phyloP scores from a whole-genome alignment of 306 rosid species.

The Cicer bijugum region DNA sequence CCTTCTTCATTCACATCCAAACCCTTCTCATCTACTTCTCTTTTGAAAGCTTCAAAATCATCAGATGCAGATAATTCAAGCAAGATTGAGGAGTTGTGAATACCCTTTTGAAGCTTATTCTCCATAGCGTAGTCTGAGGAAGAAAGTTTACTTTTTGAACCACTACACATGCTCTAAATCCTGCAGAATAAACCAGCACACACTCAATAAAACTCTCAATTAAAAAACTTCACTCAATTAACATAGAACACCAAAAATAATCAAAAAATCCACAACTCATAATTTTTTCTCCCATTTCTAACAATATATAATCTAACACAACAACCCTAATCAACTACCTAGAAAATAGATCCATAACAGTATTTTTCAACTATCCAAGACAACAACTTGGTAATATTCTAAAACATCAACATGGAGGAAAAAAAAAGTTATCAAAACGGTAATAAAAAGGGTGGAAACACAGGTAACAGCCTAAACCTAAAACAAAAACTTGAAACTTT shows the following conservation, averaged over 20 bases:
- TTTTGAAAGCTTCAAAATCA: constrained; percentile 72
- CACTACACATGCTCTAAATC: constrained; percentile 77
- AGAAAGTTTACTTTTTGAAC: constrained; percentile 60
- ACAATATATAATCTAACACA: constrained; percentile 8
- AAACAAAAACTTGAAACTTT: constrained; percentile 45
- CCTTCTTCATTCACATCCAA: constrained; percentile 64
- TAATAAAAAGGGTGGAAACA: not conserved
- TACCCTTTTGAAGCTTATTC: constrained; percentile 57
- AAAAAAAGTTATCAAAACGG: not conserved
- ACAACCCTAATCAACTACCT: constrained; percentile 23
- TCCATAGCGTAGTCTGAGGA: constrained; percentile 66
- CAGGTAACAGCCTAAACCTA: constrained; percentile 35
- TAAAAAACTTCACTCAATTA: not conserved
- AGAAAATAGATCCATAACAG: constrained; percentile 8
- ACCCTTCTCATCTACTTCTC: constrained; percentile 74
- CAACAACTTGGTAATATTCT: not conserved
- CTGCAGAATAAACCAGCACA: constrained; percentile 55
- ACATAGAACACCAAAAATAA: not conserved
- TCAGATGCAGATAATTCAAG: constrained; percentile 84
- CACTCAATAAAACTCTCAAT: constrained; percentile 43
- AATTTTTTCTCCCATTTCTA: constrained; percentile 1
- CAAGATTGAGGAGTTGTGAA: constrained; percentile 55
- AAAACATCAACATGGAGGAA: not conserved
- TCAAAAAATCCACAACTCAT: not conserved
- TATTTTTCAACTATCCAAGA: not conserved